phyloP scores from a whole-genome alignment of 2,329 filamentous ascomycete genomes.

The Calonectria hongkongensis region DNA sequence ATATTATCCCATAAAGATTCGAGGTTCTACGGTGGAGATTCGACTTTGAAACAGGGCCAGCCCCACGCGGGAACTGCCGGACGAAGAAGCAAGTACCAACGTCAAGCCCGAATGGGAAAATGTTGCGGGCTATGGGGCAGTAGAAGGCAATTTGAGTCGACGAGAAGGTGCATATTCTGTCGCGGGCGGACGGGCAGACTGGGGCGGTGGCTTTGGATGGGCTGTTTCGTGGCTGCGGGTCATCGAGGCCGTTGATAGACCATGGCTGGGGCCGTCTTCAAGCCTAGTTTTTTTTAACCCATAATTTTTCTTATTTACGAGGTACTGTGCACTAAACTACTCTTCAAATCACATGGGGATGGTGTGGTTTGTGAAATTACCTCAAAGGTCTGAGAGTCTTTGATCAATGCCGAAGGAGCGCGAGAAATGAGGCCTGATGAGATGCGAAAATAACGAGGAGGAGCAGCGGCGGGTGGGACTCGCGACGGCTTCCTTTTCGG shows the following conservation, averaged over 20 bases:
- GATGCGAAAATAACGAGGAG: neutral
- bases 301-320: neutral
- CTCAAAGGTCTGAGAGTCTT: neutral
- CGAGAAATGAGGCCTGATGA: neutral
- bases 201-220: conserved; percentile 21
- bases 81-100: conserved; percentile 27
- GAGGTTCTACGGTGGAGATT: conserved; percentile 16
- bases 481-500: conserved; percentile 15
- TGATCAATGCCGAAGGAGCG: neutral
- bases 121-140: conserved; percentile 26
- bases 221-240: conserved; percentile 24
- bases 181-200: conserved; percentile 8
- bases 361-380: neutral
- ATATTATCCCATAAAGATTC: conserved; percentile 10
- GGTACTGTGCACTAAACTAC: neutral
- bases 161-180: conserved; percentile 24
- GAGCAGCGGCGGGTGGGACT: neutral
- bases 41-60: conserved; percentile 22
- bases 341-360: conserved; percentile 11
- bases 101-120: conserved; percentile 23
- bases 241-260: conserved; percentile 13
- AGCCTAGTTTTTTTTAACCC: neutral
- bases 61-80: conserved; percentile 28
- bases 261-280: neutral
- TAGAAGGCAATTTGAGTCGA: conserved; percentile 22